phyloP scores from a whole-genome alignment of 306 rosid species.

The Prinsepia uniflora region DNA sequence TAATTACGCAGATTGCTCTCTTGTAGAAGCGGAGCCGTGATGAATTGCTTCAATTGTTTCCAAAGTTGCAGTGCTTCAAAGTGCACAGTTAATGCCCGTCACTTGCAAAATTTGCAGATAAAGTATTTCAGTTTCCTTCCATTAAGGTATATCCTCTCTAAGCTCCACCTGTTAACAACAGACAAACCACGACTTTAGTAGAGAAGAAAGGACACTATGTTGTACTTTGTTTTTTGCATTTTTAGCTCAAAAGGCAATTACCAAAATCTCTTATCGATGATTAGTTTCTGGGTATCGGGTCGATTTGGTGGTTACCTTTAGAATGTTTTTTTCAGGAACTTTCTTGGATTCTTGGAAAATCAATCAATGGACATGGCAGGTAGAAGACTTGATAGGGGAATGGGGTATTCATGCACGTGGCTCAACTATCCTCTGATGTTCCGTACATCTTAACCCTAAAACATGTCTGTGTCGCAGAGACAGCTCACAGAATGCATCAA shows the following conservation, averaged over 20 bases:
- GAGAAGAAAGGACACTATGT: neutral
- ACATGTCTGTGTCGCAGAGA: neutral
- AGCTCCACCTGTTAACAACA: neutral
- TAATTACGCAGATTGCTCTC: conserved; percentile 20
- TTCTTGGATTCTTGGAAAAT: neutral
- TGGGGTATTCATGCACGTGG: neutral
- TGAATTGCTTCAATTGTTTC: conserved; percentile 65
- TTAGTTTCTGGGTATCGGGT: neutral
- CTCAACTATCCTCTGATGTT: neutral
- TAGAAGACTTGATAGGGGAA: neutral
- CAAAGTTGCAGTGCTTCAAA: conserved; percentile 67
- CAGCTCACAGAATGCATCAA: neutral
- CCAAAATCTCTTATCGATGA: neutral
- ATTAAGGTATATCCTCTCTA: neutral
- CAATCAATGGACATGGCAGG: neutral
- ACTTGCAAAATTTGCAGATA: neutral
- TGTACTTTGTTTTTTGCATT: too few relatives aligned
- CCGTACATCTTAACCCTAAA: neutral
- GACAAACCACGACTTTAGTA: neutral
- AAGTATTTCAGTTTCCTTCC: neutral
- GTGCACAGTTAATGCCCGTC: conserved; percentile 58
- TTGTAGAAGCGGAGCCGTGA: conserved; percentile 69
- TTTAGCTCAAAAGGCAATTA: too few relatives aligned
- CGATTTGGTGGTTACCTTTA: neutral
- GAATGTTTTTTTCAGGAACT: neutral